Base-by-base conservation (phyloP, 768 basidiomycete genomes). In the Trametes coccinea region DNA sequence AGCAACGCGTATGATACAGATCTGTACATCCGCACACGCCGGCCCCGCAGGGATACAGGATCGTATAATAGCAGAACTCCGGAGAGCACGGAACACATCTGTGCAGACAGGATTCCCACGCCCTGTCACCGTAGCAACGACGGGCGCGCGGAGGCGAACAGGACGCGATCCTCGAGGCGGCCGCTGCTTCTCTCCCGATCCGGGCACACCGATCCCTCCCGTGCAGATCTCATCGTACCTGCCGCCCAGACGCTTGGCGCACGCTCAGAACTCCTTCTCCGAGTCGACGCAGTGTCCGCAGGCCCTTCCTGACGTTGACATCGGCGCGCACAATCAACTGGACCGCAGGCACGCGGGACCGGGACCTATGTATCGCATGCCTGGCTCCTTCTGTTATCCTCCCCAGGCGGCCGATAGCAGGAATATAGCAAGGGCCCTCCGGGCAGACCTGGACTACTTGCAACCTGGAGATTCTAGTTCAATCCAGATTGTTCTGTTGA, bases 111-210 rank as follows among this genome's bases (percentile, higher is more conserved):
- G 13, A 14, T 13, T 43, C 41, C 41, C 10, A 37, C 34, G 41
- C 13, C 53, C 53, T 17, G 61, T 62, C 61, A 37, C 50, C 33
- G 31, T 62, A 49, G 55, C 48, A 56, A 62, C 61, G 30, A 4
- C 47, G 4, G 11, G 34, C 34, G 17, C 45, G 45, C 7, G 27
- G 45, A 29, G 14, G 16, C 39, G n/a, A 34, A 11, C n/a, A 39
- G 16, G 31, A 10, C 46, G 59, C 45, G 59, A 55, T 46, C 49
- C 49, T 44, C 61, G 48, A 55, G 60, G 60, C 46, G 17, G 8
- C 29, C 29, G 13, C 48, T 49, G 27, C 30, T 53, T 33, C 59
- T 48, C 33, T 37, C 54, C 60, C 41, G 48, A 56, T 56, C 53
- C 31, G 31, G 40, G 27, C 27, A 16, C 41, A 50, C 49, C 54